Evolutionary conservation across 306 rosid genomes (phyloP).

Genomic region (Clitoria ternatea): DNA sequence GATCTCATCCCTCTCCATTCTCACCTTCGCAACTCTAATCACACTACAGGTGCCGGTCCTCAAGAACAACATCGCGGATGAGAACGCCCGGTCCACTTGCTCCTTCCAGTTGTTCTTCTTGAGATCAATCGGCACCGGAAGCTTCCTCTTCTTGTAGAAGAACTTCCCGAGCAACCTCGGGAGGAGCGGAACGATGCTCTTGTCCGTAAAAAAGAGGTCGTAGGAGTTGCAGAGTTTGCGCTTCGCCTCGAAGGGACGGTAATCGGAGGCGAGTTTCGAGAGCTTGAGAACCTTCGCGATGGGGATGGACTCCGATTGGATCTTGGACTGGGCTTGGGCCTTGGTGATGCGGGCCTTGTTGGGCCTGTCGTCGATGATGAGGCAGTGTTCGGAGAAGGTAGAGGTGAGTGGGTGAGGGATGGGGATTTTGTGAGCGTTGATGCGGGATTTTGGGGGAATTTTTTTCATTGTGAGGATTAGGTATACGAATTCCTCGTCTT

Average conservation of each 20-base stretch:
- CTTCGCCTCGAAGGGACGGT: constrained; percentile 67
- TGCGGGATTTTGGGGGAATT: constrained; percentile 51
- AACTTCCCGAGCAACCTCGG: constrained; percentile 62
- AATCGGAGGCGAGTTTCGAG: constrained; percentile 66
- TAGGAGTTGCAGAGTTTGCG: constrained; percentile 65
- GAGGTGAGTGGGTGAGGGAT: constrained; percentile 58
- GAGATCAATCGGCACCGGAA: constrained; percentile 76
- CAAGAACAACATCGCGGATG: constrained; percentile 49
- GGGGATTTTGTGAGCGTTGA: constrained; percentile 55
- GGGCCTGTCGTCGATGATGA: constrained; percentile 70
- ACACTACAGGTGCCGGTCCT: constrained; percentile 78
- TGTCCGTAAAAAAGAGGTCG: constrained; percentile 64
- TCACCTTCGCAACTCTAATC: constrained; percentile 53
- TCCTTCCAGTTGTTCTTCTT: constrained; percentile 71
- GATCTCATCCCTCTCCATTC: constrained; percentile 49
- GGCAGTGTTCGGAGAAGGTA: constrained; percentile 48
- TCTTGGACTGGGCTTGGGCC: constrained; percentile 40
- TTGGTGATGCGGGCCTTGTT: constrained; percentile 49
- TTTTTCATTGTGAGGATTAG: constrained; percentile 60
- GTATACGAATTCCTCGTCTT: constrained; percentile 55
- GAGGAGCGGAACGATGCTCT: constrained; percentile 44
- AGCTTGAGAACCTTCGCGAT: constrained; percentile 54
- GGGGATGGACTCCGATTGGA: constrained; percentile 51
- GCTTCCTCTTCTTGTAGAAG: constrained; percentile 73
- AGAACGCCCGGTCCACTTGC: constrained; percentile 54